Evolutionary conservation across 1,139 yeast genomes (phyloP).

Genomic region (Taphrina betulina): DNA sequence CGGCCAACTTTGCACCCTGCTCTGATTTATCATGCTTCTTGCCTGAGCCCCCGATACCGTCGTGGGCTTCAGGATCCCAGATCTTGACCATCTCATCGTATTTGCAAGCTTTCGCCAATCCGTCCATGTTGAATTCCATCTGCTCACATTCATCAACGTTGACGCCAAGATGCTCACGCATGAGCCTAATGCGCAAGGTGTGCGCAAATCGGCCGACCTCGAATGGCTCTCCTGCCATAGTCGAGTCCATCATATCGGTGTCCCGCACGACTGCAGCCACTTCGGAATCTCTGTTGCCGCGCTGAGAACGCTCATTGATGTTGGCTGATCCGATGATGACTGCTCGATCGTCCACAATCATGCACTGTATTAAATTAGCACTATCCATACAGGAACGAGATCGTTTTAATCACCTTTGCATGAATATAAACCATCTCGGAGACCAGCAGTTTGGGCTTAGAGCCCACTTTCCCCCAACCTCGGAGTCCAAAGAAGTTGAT

Average conservation of each 20-base stretch:
- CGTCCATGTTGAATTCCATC: slow-evolving; percentile 62
- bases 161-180: slow-evolving; percentile 96
- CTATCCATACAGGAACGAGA: not conserved
- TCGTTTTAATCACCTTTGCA: slow-evolving; percentile 57
- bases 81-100: slow-evolving; percentile 21
- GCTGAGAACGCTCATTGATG: slow-evolving; percentile 91
- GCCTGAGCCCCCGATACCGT: slow-evolving; percentile 10
- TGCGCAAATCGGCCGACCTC: slow-evolving; percentile 86
- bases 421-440: slow-evolving; percentile 93
- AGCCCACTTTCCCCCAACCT: slow-evolving; percentile 93
- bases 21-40: slow-evolving; percentile 2
- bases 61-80: slow-evolving; percentile 21
- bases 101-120: slow-evolving; percentile 45
- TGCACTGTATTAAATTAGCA: slow-evolving; percentile 39
- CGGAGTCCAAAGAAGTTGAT: slow-evolving; percentile 88
- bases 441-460: slow-evolving; percentile 60
- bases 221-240: slow-evolving; percentile 80
- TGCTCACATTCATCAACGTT: slow-evolving; percentile 84
- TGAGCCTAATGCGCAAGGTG: slow-evolving; percentile 78
- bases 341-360: slow-evolving; percentile 90
- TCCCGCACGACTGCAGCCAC: slow-evolving; percentile 87
- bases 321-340: slow-evolving; percentile 97
- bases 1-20: slow-evolving; percentile 17
- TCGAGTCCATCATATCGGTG: slow-evolving; percentile 66
- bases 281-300: slow-evolving; percentile 92